Percentiles rank a stretch among this genome's conserved stretches.
phyloP scores from a whole-genome alignment of 352 stramenopile species.

The Globisporangium polare region DNA sequence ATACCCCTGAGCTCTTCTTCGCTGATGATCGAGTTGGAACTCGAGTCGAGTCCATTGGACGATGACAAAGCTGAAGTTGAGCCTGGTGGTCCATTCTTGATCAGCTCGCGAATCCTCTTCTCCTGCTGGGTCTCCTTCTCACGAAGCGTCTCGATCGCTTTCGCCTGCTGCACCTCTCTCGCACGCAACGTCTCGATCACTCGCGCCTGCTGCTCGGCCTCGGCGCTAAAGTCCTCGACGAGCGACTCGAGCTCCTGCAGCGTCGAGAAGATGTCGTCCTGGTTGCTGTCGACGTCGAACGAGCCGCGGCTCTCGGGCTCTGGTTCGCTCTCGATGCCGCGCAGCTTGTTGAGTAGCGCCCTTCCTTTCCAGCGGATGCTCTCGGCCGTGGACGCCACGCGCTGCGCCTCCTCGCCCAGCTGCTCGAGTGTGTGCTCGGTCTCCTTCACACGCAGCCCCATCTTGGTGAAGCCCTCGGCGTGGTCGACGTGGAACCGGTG shows the following conservation, averaged over 20 bases:
- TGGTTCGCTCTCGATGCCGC: conserved; percentile 11
- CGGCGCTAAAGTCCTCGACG: conserved; percentile 49
- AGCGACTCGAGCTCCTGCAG: conserved; percentile 38
- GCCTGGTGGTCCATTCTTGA: conserved; percentile 16
- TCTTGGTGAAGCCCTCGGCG: conserved; percentile 34
- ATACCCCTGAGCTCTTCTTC: conserved; percentile 19
- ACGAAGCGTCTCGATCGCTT: conserved; percentile 34
- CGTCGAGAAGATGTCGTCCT: conserved; percentile 23
- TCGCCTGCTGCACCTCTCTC: conserved; percentile 30
- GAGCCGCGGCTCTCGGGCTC: conserved; percentile 2
- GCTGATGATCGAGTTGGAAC: conserved; percentile 10
- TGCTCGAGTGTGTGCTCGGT: conserved; percentile 26
- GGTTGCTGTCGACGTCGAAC: conserved; percentile 6
- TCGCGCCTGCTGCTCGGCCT: conserved; percentile 44
- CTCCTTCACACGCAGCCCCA: conserved; percentile 31
- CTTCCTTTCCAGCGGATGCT: conserved; percentile 15
- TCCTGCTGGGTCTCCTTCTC: conserved; percentile 24
- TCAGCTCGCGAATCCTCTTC: conserved; percentile 28
- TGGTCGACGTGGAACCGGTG: conserved; percentile 64
- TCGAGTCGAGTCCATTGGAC: not conserved
- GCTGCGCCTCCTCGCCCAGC: conserved; percentile 14
- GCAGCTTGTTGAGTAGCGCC: conserved; percentile 17
- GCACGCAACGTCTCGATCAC: conserved; percentile 31
- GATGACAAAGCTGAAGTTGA: conserved; percentile 6
- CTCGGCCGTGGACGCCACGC: conserved; percentile 3